phyloP scores from a whole-genome alignment of 2,329 filamentous ascomycete genomes.

The Aspergillus sp. region DNA sequence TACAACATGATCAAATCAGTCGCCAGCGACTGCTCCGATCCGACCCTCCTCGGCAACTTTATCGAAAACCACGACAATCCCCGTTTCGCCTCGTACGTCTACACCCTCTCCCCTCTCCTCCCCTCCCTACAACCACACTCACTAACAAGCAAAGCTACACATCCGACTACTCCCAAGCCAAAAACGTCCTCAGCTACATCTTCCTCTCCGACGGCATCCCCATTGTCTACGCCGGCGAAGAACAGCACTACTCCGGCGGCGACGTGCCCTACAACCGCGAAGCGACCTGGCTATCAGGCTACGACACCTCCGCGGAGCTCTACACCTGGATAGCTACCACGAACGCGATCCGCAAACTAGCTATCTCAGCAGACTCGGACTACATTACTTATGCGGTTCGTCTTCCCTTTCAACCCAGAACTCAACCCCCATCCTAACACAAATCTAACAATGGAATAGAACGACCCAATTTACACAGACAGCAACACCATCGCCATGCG shows the following conservation, averaged over 20 bases:
- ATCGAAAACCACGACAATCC: slow-evolving; percentile 64
- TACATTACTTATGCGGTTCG: slow-evolving; percentile 44
- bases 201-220: slow-evolving; percentile 64
- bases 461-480: slow-evolving; percentile 49
- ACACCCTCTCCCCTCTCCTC: no score
- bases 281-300: slow-evolving; percentile 59
- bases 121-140: background rate
- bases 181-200: slow-evolving; percentile 63
- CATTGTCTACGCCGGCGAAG: slow-evolving; percentile 67
- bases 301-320: slow-evolving; percentile 49
- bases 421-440: background rate
- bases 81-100: slow-evolving; percentile 49
- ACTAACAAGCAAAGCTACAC: slow-evolving; percentile 26
- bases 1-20: slow-evolving; percentile 37
- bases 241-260: slow-evolving; percentile 61
- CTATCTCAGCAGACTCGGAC: slow-evolving; percentile 36
- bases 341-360: slow-evolving; percentile 54
- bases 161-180: slow-evolving; percentile 48
- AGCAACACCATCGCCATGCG: slow-evolving; percentile 48
- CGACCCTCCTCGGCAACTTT: slow-evolving; percentile 55
- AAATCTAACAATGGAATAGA: slow-evolving; percentile 20
- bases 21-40: slow-evolving; percentile 43
- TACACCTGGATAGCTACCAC: slow-evolving; percentile 52
- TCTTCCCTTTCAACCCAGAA: no score
- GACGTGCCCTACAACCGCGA: slow-evolving; percentile 56